A percentile compares a stretch with the other conserved stretches of the same genome.
Conservation (phyloP, 2,329 filamentous ascomycete genomes). For the Salinomyces thailandicus region DNA sequence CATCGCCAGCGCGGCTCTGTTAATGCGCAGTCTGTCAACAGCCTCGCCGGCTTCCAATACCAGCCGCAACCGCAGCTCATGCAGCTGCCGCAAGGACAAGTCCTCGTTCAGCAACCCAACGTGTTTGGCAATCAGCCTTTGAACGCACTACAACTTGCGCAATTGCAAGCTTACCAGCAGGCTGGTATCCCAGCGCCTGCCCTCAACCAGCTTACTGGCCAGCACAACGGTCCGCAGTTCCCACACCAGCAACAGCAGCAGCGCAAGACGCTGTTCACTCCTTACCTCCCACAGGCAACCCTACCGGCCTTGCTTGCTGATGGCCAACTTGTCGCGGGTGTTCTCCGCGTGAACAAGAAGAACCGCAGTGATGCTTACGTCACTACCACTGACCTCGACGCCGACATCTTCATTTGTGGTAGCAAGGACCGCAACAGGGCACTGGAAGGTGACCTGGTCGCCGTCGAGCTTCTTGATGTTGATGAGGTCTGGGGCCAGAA, state of each 20-base stretch:
- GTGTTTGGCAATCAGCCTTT: conserved; percentile 79
- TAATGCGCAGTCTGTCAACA: conserved; percentile 67
- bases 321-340: conserved; percentile 89
- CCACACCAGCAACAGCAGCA: conserved; percentile 76
- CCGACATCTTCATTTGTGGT: conserved; percentile 98
- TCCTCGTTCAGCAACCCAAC: conserved; percentile 66
- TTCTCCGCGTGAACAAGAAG: conserved; percentile 98
- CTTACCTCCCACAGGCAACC: conserved; percentile 89
- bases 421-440: conserved; percentile 98
- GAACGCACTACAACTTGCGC: conserved; percentile 76
- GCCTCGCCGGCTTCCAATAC: conserved; percentile 61
- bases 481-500: conserved; percentile 99
- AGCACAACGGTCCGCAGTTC: conserved; percentile 28
- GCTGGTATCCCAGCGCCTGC: conserved; percentile 56
- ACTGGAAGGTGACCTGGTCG: conserved; percentile 89
- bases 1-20: conserved; percentile 80
- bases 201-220: conserved; percentile 34
- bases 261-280: conserved; percentile 96
- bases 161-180: conserved; percentile 85
- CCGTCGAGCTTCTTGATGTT: conserved; percentile 90
- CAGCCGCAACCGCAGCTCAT: conserved; percentile 85
- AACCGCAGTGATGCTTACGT: conserved; percentile 98
- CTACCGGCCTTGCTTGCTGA: conserved; percentile 82
- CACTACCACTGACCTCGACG: conserved; percentile 85
- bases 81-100: conserved; percentile 72